phyloP scores from a whole-genome alignment of 306 rosid genomes.

The Parietaria judaica region DNA sequence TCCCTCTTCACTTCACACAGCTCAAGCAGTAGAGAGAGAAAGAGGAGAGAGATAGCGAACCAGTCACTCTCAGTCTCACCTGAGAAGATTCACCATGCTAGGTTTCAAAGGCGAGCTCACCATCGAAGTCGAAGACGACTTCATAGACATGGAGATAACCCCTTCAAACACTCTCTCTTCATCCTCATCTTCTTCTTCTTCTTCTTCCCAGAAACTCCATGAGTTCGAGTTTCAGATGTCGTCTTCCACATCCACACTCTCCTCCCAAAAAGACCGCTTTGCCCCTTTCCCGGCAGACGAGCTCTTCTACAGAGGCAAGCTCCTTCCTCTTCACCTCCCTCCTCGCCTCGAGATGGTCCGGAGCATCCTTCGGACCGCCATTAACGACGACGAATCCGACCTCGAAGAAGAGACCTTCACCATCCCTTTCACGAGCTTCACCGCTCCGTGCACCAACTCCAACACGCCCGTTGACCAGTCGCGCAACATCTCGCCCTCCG shows the following conservation, averaged over 20 bases:
- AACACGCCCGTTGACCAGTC: conserved; percentile 36
- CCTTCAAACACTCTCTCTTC: conserved; percentile 11
- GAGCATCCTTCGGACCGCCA: conserved; percentile 31
- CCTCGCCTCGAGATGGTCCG: conserved; percentile 89
- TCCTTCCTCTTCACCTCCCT: conserved; percentile 91
- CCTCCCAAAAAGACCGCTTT: conserved; percentile 32
- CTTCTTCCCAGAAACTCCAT: conserved; percentile 32
- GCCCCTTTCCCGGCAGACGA: conserved; percentile 79
- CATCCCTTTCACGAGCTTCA: conserved; percentile 28
- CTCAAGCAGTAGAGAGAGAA: conserved; percentile 19
- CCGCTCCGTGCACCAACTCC: conserved; percentile 26
- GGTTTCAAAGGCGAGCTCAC: conserved; percentile 26
- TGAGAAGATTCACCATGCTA: background rate
- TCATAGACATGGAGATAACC: conserved; percentile 76
- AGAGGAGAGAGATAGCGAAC: conserved; percentile 22
- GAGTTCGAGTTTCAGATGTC: conserved; percentile 94
- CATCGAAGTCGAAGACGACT: conserved; percentile 78
- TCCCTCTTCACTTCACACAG: conserved; percentile 36
- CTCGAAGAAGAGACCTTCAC: conserved; percentile 27
- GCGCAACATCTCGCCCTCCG: conserved; percentile 47
- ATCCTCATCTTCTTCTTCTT: conserved; percentile 32
- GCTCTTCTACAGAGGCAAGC: conserved; percentile 94
- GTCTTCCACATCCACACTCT: conserved; percentile 6
- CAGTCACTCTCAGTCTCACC: too few relatives aligned
- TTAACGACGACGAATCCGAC: background rate